These are phyloP conservation scores for Apiospora kogelbergensis DNA, from an alignment of 2,329 filamentous ascomycete genomes.

Conservation along the genomic window DNA sequence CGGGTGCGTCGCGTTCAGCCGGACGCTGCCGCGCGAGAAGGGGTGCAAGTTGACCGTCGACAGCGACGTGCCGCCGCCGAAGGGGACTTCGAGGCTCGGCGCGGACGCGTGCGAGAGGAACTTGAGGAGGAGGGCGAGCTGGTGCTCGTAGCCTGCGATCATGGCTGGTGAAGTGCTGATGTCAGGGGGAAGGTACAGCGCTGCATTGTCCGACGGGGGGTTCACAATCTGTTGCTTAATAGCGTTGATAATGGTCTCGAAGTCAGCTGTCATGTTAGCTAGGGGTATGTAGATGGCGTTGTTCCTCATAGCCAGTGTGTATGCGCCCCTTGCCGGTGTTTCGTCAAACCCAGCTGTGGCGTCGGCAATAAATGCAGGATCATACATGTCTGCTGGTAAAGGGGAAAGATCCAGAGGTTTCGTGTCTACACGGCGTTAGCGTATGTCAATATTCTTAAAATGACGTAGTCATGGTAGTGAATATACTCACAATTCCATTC, in stretches of 20 bases:
- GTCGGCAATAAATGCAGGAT: conserved; percentile 30
- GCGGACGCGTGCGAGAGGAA: conserved; percentile 38
- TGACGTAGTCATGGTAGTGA: too few species aligned
- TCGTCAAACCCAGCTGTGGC: conserved; percentile 32
- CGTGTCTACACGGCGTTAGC: not conserved
- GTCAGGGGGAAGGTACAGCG: conserved; percentile 19
- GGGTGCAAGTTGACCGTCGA: conserved; percentile 22
- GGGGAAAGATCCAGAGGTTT: not conserved
- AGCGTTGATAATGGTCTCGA: conserved; percentile 21
- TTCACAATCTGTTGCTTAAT: conserved; percentile 18
- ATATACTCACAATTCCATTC: not conserved
- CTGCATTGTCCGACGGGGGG: conserved; percentile 17
- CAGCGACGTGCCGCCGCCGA: conserved; percentile 22
- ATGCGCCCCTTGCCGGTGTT: conserved; percentile 34
- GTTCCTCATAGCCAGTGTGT: conserved; percentile 36
- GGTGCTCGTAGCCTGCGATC: conserved; percentile 37
- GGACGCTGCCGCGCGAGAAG: conserved; percentile 23
- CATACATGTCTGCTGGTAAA: not conserved
- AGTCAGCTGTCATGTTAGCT: conserved; percentile 23
- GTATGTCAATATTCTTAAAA: not conserved
- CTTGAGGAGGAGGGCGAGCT: conserved; percentile 45
- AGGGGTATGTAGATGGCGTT: conserved; percentile 31
- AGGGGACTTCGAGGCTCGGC: conserved; percentile 13
- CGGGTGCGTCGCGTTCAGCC: conserved; percentile 21
- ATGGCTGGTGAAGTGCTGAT: conserved; percentile 19